phyloP scores from a whole-genome alignment of 2,329 filamentous ascomycete genomes.

The Pseudogymnoascus pannorum region DNA sequence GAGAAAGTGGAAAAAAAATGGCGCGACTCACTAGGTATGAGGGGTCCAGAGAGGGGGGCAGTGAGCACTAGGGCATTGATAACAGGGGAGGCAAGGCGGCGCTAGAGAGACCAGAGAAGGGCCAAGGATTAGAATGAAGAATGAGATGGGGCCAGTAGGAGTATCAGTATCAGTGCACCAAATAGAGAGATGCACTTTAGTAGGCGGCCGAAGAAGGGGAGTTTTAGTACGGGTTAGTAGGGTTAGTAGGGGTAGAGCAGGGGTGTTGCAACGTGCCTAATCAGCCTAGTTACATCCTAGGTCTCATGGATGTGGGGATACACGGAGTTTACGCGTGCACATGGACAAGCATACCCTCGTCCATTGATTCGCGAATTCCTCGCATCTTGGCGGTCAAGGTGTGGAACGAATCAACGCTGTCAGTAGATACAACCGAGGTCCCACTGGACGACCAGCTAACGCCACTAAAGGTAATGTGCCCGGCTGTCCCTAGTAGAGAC shows the following conservation, averaged over 20 bases:
- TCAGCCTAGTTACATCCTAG: background rate
- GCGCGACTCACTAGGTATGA: background rate
- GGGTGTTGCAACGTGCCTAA: constrained; percentile 1
- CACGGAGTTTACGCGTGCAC: background rate
- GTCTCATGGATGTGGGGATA: constrained; percentile 5
- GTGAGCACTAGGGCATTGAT: constrained; percentile 1
- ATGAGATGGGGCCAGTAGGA: background rate
- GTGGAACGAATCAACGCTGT: background rate
- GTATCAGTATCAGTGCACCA: background rate
- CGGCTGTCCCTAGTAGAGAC: background rate
- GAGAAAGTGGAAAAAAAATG: constrained; percentile 2
- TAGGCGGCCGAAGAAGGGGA: background rate
- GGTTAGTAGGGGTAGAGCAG: background rate
- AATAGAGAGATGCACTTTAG: background rate
- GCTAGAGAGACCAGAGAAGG: background rate
- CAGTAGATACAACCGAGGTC: background rate
- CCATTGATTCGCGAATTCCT: constrained; percentile 1
- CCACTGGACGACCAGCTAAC: background rate
- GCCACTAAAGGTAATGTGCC: background rate
- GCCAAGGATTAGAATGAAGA: background rate
- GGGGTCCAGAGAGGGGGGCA: background rate
- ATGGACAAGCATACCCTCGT: constrained; percentile 5
- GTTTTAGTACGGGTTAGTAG: background rate
- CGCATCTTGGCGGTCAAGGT: background rate
- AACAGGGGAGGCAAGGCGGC: constrained; percentile 2